Percentiles rank a stretch among this genome's conserved stretches.
phyloP scores from a whole-genome alignment of 2,329 filamentous ascomycete species.

The Colletotrichum sp. region DNA sequence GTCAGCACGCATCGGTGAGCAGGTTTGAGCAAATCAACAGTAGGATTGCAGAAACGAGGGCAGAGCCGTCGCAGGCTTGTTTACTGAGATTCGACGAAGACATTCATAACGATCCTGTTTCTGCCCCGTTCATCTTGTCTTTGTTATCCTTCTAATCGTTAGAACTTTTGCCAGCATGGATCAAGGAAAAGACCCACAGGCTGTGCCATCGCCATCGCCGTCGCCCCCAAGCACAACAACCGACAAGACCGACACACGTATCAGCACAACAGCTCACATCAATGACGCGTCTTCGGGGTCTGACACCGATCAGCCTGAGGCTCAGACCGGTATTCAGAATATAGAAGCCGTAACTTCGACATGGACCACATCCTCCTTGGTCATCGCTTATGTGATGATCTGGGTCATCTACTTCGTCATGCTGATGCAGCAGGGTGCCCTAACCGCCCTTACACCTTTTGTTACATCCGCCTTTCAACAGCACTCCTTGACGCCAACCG shows the following conservation, averaged over 20 bases:
- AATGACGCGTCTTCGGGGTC: not conserved
- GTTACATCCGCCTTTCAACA: not conserved
- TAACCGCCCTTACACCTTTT: not conserved
- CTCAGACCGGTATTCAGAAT: not conserved
- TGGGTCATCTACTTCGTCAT: not conserved
- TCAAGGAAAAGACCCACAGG: not conserved
- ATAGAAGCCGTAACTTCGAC: not conserved
- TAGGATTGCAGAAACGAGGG: not conserved
- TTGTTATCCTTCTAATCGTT: not conserved
- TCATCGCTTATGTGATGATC: not conserved
- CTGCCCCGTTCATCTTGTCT: not conserved
- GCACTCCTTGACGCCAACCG: not conserved
- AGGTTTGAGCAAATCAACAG: not conserved
- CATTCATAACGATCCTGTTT: not conserved
- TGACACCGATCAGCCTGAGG: not conserved
- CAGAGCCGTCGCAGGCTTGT: accelerated
- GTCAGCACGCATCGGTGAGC: not conserved
- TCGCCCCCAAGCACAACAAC: not conserved
- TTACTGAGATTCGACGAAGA: not conserved
- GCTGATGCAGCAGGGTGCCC: not conserved
- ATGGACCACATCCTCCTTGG: not conserved
- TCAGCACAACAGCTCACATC: not conserved
- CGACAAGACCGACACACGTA: not conserved
- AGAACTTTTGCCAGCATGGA: not conserved
- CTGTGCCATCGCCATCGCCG: not conserved